A percentile compares a stretch with the other conserved stretches of the same genome.
These are phyloP conservation scores for Pisolithus microcarpus DNA, from an alignment of 768 basidiomycete species.

Conservation along the genomic window DNA sequence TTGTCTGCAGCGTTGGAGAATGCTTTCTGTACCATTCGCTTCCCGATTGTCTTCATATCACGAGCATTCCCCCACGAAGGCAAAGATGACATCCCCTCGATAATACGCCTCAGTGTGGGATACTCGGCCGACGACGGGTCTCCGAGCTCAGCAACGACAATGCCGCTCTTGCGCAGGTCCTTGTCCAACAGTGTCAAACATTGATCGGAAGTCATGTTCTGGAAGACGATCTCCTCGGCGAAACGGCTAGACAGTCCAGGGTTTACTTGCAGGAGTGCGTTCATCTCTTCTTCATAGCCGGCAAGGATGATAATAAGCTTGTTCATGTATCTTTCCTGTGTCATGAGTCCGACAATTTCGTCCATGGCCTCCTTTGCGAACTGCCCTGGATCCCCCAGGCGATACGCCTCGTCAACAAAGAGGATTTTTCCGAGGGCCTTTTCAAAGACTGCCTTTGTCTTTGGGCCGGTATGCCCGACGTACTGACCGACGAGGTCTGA, in stretches of 20 bases:
- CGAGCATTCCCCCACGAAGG: conserved; percentile 66
- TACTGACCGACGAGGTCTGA: conserved; percentile 65
- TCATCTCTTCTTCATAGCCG: conserved; percentile 65
- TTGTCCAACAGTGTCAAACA: conserved; percentile 45
- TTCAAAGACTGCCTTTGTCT: conserved; percentile 51
- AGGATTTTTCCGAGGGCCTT: conserved; percentile 61
- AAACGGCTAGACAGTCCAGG: conserved; percentile 63
- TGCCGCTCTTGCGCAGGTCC: conserved; percentile 39
- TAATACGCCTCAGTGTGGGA: conserved; percentile 30
- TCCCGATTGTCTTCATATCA: conserved; percentile 50
- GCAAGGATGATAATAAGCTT: conserved; percentile 64
- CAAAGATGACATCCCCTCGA: conserved; percentile 37
- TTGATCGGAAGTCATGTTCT: conserved; percentile 40
- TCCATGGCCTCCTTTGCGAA: conserved; percentile 70
- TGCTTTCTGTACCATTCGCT: conserved; percentile 38
- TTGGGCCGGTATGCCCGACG: conserved; percentile 67
- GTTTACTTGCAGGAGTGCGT: conserved; percentile 50
- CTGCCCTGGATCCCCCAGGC: conserved; percentile 49
- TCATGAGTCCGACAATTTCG: conserved; percentile 59
- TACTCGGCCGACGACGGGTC: conserved; percentile 26
- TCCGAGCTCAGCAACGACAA: conserved; percentile 33
- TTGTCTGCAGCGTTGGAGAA: conserved; percentile 22
- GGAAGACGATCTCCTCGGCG: conserved; percentile 51
- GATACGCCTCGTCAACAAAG: conserved; percentile 69
- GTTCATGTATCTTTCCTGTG: conserved; percentile 46